Conservation (phyloP, 164 flowering plant genomes). For the Sextonia rubra region DNA sequence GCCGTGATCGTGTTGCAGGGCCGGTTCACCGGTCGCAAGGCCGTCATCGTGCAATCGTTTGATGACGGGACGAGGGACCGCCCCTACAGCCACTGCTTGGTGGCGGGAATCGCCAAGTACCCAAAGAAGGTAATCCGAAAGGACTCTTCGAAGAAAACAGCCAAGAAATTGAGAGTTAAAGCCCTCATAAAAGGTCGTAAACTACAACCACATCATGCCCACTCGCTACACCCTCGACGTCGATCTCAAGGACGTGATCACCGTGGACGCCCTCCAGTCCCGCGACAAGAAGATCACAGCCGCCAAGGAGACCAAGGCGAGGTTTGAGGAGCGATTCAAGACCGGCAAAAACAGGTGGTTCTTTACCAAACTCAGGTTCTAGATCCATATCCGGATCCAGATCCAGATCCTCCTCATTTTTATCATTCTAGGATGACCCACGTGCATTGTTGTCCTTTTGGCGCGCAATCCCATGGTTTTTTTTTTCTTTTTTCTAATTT, state of each 20-base stretch:
- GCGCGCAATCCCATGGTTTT: no score
- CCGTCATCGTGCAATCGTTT: slow-evolving; percentile 39
- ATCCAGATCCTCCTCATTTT: no score
- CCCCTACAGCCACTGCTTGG: slow-evolving; percentile 48
- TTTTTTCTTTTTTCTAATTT: no score
- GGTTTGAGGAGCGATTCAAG: slow-evolving; percentile 47
- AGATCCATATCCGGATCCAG: no score
- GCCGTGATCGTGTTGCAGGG: slow-evolving; percentile 50
- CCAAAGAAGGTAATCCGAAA: slow-evolving; percentile 47
- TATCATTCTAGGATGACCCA: neutral
- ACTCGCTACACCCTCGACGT: slow-evolving; percentile 44
- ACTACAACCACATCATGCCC: slow-evolving; percentile 38
- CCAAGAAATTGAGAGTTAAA: slow-evolving; percentile 49
- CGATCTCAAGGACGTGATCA: slow-evolving; percentile 33
- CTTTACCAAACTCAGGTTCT: slow-evolving; percentile 55
- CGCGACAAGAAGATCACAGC: slow-evolving; percentile 48
- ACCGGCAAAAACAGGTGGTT: slow-evolving; percentile 62
- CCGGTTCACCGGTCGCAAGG: slow-evolving; percentile 50
- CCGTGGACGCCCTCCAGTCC: slow-evolving; percentile 28
- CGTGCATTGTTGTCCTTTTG: no score
- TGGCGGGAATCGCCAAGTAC: slow-evolving; percentile 47
- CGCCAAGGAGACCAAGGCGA: slow-evolving; percentile 36
- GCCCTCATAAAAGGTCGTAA: slow-evolving; percentile 43
- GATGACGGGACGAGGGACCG: slow-evolving; percentile 57
- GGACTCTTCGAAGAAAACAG: slow-evolving; percentile 53